Percentiles rank a stretch among this genome's conserved stretches.
phyloP scores from a whole-genome alignment of 345 rosid species.

The Cardiospermum halicacabum region DNA sequence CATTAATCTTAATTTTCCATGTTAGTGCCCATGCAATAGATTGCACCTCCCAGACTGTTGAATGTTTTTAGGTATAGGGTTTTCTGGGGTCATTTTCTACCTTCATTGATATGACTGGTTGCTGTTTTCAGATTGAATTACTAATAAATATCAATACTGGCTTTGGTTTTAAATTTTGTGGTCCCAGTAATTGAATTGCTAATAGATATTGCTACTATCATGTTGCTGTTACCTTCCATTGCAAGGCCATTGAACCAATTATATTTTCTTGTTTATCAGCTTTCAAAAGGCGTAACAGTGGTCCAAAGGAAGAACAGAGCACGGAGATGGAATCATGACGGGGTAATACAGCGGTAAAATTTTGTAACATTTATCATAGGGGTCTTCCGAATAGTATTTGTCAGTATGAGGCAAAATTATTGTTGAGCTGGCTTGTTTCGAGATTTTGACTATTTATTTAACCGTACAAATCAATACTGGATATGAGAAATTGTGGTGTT shows the following conservation, averaged over 20 bases:
- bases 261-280: conserved; percentile 20
- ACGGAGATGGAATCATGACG: conserved; percentile 7
- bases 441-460: neutral
- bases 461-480: conserved; percentile 22
- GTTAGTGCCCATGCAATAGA: neutral
- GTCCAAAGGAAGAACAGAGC: conserved; percentile 17
- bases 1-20: neutral
- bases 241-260: neutral
- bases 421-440: neutral
- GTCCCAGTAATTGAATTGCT: neutral
- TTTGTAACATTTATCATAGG: neutral
- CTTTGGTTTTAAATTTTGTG: neutral
- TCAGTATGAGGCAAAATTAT: neutral
- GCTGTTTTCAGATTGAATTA: neutral
- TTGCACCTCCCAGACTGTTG: neutral
- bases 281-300: conserved; percentile 21
- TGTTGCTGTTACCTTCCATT: neutral
- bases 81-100: too few relatives aligned
- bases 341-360: neutral
- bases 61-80: neutral
- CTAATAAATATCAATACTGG: too few relatives aligned
- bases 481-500: conserved; percentile 9
- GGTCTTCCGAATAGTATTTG: neutral
- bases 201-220: neutral
- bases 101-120: neutral